Base-by-base conservation (phyloP, 352 stramenopile genomes). In the Phytophthora multivora region DNA sequence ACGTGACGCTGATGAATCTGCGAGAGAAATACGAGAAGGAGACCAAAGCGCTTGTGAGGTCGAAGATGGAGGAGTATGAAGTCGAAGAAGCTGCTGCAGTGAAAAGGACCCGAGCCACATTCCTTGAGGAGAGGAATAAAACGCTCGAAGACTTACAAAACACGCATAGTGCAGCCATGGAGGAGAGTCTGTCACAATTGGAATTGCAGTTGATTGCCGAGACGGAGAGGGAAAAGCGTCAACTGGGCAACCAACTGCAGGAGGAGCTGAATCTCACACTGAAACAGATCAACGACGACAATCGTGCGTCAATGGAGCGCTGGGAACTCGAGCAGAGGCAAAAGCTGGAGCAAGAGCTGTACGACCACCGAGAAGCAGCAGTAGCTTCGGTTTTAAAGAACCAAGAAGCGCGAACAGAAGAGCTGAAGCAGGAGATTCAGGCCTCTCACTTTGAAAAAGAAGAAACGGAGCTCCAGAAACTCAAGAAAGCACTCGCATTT, bases 401-500 rank as follows among this genome's bases (percentile, higher is more conserved):
- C 0, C 79, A 88, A 36, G 82, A 91, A 59, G 36, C 69, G 11
- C 69, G 63, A 58, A 86, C 75, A 13, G 62, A 58, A 36, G 60
- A 65, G 1, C n/a, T 89, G 9, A 83, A 77, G 45, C 62, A 61
- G 15, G 65, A 86, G 28, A 48, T 89, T 3, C 66, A 88, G 26
- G 23, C 65, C 3, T 62, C 63, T 10, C 68, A 86, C 23, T 12
- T 31, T 5, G 49, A 67, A 16, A 84, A 84, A 31, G 66, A 89
- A 51, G 49, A 68, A 48, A 33, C 41, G 4, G 79, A 88, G 52
- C 43, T 91, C 35, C 58, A 84, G 16, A 89, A 91, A 51, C 58
- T 91, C 19, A 66, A 77, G 15, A 86, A 83, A 40, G 80, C 74
- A 3, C 63, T 91, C 25, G 59, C 67, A 10, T 83, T 88, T 54